phyloP scores from a whole-genome alignment of 441 rosid species.

The Gossypium schwendimanii region DNA sequence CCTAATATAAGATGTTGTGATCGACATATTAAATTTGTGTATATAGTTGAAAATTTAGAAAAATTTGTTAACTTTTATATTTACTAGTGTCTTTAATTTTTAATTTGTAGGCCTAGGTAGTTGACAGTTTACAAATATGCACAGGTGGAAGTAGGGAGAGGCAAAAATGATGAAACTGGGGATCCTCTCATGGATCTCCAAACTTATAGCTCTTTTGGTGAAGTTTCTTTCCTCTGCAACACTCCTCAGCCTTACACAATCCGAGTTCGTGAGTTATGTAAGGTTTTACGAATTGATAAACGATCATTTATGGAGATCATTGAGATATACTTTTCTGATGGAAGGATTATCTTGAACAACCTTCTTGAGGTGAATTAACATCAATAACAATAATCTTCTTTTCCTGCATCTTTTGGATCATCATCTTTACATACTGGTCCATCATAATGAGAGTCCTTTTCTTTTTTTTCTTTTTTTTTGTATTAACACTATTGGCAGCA shows the following conservation, averaged over 20 bases:
- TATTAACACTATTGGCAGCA: neutral
- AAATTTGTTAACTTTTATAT: neutral
- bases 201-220: slow-evolving; percentile 59
- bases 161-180: slow-evolving; percentile 44
- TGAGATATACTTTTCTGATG: slow-evolving; percentile 64
- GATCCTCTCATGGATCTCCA: slow-evolving; percentile 35
- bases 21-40: neutral
- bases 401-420: neutral
- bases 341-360: slow-evolving; percentile 62
- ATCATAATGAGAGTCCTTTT: neutral
- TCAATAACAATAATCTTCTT: neutral
- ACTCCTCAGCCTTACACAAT: slow-evolving; percentile 61
- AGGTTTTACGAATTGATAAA: slow-evolving; percentile 66
- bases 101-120: neutral
- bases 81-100: neutral
- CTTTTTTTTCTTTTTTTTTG: neutral
- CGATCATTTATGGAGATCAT: slow-evolving; percentile 54
- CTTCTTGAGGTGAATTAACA: slow-evolving; percentile 48
- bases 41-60: neutral
- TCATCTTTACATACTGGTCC: neutral
- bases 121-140: slow-evolving; percentile 8
- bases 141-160: slow-evolving; percentile 59
- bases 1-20: neutral
- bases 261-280: slow-evolving; percentile 58
- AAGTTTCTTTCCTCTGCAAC: slow-evolving; percentile 73